Base-by-base conservation (phyloP, 176 grass and related monocot species). In the Aechmea fasciata region DNA sequence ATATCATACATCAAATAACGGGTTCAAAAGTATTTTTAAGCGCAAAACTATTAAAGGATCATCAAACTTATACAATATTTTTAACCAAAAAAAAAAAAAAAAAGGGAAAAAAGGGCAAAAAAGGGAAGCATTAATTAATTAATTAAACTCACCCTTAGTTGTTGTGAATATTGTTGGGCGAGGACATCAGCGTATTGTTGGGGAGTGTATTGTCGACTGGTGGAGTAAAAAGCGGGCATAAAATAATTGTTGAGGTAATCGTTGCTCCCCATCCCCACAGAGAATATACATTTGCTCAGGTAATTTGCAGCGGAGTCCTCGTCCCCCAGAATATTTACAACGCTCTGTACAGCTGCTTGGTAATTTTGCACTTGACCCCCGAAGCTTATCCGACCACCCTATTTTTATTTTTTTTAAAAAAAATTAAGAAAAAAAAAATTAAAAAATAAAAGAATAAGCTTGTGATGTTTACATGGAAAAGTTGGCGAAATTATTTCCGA, bases 211-310 rank as follows among this genome's bases (percentile, higher is more conserved):
- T 90, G 85, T 20, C 47, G 76, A 63, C 86, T 84, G 19, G 81
- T 92, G 11, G 3, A 0, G 88, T 91, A 91, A 50, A 96, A 25
- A 3, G 75, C 3, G 1, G 92, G 85, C 92, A 96, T 96, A 88
- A 96, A 96, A 80, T 96, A 91, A 78, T 96, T 96, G 83, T 96
- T 96, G 70, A 96, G 84, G 71, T 96, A 96, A 72, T 96, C 92
- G 55, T 96, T 96, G 85, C 88, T 91, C 68, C 92, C 92, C 88
- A 96, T 91, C n/a, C 85, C 88, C 3, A 96, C 83, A 1, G 83
- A 79, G 83, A 96, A 96, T 57, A 91, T 89, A 83, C 92, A 96
- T 71, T 83, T 87, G 78, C 88, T 96, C 53, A 96, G 78, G 76
- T 91, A 88, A 77, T 19, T 83, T 7, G 88, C 83, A 51, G 92